These are phyloP conservation scores for Kockiozyma suomiensis DNA, from an alignment of 805 yeast species.

Conservation along the genomic window DNA sequence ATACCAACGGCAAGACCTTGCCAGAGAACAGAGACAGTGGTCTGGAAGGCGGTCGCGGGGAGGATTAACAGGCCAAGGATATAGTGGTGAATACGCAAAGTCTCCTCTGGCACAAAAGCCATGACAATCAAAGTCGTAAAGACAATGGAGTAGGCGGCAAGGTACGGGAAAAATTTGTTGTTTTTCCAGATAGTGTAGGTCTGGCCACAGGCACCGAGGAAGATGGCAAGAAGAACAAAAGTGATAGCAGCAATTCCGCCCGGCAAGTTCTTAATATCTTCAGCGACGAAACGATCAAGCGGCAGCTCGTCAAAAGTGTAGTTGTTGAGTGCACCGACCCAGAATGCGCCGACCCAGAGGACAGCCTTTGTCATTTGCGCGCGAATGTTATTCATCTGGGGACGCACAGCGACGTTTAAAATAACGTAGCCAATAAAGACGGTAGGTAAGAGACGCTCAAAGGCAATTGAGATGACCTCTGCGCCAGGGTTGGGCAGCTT, in stretches of 20 bases:
- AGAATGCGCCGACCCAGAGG: slow-evolving; percentile 77
- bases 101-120: slow-evolving; percentile 62
- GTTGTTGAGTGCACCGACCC: slow-evolving; percentile 84
- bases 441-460: slow-evolving; percentile 74
- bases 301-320: slow-evolving; percentile 87
- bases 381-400: slow-evolving; percentile 34
- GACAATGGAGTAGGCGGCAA: slow-evolving; percentile 55
- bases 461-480: slow-evolving; percentile 65
- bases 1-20: slow-evolving; percentile 87
- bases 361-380: slow-evolving; percentile 46
- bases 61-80: slow-evolving; percentile 73
- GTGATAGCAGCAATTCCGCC: slow-evolving; percentile 72
- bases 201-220: slow-evolving; percentile 65
- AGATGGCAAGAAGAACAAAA: slow-evolving; percentile 52
- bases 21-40: slow-evolving; percentile 53
- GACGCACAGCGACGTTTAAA: slow-evolving; percentile 53
- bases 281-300: slow-evolving; percentile 74
- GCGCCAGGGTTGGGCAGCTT: slow-evolving; percentile 57
- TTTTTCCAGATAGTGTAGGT: slow-evolving; percentile 79
- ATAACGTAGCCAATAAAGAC: slow-evolving; percentile 69
- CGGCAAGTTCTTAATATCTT: slow-evolving; percentile 72
- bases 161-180: slow-evolving; percentile 55
- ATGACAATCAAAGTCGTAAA: slow-evolving; percentile 51
- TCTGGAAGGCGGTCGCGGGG: slow-evolving; percentile 75
- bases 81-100: slow-evolving; percentile 68